These are phyloP conservation scores for Apophysomyces variabilis DNA, from an alignment of 371 early-diverging fungal species.

Conservation along the genomic window DNA sequence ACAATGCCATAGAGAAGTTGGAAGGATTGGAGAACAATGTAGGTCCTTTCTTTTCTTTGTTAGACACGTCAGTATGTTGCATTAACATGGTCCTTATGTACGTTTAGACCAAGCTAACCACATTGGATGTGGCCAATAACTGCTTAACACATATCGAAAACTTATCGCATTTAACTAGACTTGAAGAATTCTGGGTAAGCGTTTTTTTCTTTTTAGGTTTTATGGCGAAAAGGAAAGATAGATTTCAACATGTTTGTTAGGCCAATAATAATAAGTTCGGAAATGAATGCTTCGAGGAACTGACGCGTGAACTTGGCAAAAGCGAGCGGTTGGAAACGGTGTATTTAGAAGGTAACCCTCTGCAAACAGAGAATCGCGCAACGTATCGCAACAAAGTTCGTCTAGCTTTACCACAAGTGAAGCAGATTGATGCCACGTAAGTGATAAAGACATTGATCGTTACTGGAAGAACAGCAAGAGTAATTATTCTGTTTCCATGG, in stretches of 20 bases:
- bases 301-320: slow-evolving; percentile 72
- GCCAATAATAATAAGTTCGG: slow-evolving; percentile 82
- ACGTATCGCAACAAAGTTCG: slow-evolving; percentile 91
- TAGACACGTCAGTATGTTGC: background rate
- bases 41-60: slow-evolving; percentile 9
- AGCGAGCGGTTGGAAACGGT: slow-evolving; percentile 77
- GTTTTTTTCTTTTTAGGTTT: too few species aligned
- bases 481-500: background rate
- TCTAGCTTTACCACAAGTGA: slow-evolving; percentile 82
- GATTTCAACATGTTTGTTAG: slow-evolving; percentile 36
- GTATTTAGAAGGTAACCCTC: slow-evolving; percentile 95
- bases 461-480: background rate
- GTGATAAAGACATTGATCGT: slow-evolving; percentile 9
- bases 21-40: slow-evolving; percentile 83
- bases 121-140: slow-evolving; percentile 89
- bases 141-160: slow-evolving; percentile 78
- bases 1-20: slow-evolving; percentile 76
- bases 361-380: slow-evolving; percentile 76
- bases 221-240: too few species aligned
- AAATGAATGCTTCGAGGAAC: slow-evolving; percentile 69
- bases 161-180: slow-evolving; percentile 64
- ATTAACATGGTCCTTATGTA: background rate
- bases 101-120: slow-evolving; percentile 64
- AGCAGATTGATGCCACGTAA: slow-evolving; percentile 91
- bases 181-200: slow-evolving; percentile 93